Evolutionary conservation across 257 asterid species (phyloP), one percentile per base, ranked within the genome.

Genomic region (Sherardia arvensis): DNA sequence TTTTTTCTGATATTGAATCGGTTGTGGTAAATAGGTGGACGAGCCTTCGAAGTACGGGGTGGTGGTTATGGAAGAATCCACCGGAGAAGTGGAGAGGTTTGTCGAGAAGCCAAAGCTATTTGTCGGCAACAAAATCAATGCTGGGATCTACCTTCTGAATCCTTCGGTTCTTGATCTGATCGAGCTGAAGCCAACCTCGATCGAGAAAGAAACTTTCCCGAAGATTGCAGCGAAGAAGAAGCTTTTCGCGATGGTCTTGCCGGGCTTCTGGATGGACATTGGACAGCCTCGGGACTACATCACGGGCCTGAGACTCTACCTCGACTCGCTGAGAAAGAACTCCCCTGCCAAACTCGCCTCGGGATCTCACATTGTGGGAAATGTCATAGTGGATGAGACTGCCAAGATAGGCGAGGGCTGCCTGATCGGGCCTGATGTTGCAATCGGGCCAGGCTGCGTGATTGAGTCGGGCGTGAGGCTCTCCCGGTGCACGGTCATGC

Each of bases 261-360:
- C 97, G 0, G 95, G 97, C 7, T 90, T 90, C 63, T 90, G 95
- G 97, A 90, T 90, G 97, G 97, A 91, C 89, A 79, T 91, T 20
- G 97, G 95, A 20, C 98, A 91, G 77, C 98, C 97, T 4, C 79
- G 83, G 77, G 97, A 90, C 34, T 90, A 90, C 80, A 90, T 87
- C 49, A 78, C 86, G 4, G 95, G 97, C 62, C 77, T 90, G 66
- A 71, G 90, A 67, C 82, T 90, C 66, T 90, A 87, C 76, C 65
- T 90, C 15, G 90, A 79, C 57, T 90, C 97, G 59, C 64, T 90
- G 64, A 78, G 77, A 61, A 87, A 90, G 83, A 78, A 70, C 14
- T 75, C 88, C 2, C 78, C 95, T 48, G 74, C 87, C 1, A 80
- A 77, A 69, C 67, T 90, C 67, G 90, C 92, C 64, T 73, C 74